Base-by-base conservation (phyloP, 2,329 filamentous ascomycete species). In the Dendrostoma leiphaemia region DNA sequence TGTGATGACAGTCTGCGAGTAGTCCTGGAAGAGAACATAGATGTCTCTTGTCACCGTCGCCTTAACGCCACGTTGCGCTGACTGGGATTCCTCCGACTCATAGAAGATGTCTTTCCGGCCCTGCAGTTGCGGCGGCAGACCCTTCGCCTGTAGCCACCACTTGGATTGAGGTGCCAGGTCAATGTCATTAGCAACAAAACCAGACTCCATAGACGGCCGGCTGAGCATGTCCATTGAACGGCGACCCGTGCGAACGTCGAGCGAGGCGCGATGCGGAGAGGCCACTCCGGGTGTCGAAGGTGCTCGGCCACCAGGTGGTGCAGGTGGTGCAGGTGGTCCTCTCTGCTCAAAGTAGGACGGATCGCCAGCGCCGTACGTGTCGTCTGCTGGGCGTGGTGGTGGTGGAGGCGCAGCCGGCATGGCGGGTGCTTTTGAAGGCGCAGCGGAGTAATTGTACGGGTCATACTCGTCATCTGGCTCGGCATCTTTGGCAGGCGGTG, bases 1-100 rank as follows among this genome's bases (percentile, higher is more conserved):
- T 0, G 87, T 91, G 64, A 99, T 82, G 60, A 95, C 80, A 0
- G 93, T 97, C 68, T 97, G 94, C 17, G 92, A 97, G 70, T 99
- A 99, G 72, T 99, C 94, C 64, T 91, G 86, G 74, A 90, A 99
- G 8, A 99, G 74, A n/a, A 97, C 77, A 63, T 88, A 94, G 38
- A 97, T 80, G 56, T 92, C 85, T 61, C 92, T 92, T 6, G 87
- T 89, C 19, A 96, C 76, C 1, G 80, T 81, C 1, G 84, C 84
- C 67, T 86, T 87, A 24, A 89, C 85, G 26, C 87, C 86, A 13
- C 86, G 82, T 60, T 86, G 85, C 10, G 82, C 80, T 13, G 86
- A 82, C 6, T 81, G 85, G 1, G 86, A 84, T 66, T 97, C 90
- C 60, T 96, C 90, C 21, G 86, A 81, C 69, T 97, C 91, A 48